Conservation (phyloP, 148 eudicot species). For the Vaccinium macrocarpon region DNA sequence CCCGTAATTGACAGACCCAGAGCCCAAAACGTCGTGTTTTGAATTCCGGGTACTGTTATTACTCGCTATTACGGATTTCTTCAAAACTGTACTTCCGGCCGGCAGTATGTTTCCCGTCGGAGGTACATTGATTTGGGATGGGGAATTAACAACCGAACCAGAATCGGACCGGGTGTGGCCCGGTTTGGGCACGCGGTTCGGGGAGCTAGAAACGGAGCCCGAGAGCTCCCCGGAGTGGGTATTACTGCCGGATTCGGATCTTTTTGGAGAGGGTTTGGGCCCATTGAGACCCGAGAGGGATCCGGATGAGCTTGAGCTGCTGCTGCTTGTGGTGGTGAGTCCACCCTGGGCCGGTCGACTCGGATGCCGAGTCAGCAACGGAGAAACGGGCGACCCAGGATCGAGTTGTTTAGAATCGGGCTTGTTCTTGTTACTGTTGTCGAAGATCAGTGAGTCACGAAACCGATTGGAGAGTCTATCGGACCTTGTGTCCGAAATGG, state of each 20-base stretch:
- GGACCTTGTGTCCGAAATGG: slow-evolving; percentile 31
- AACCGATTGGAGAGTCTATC: slow-evolving; percentile 45
- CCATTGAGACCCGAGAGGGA: slow-evolving; percentile 54
- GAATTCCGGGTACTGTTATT: slow-evolving; percentile 12
- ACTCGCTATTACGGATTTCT: slow-evolving; percentile 48
- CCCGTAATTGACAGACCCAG: slow-evolving; percentile 63
- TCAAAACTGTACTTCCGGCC: slow-evolving; percentile 49
- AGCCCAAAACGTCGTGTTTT: slow-evolving; percentile 57
- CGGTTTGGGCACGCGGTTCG: slow-evolving; percentile 23
- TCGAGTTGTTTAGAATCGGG: slow-evolving; percentile 58
- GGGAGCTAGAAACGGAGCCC: slow-evolving; percentile 41
- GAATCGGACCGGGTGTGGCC: slow-evolving; percentile 45
- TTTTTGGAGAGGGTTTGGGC: slow-evolving; percentile 27
- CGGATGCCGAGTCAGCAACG: slow-evolving; percentile 34
- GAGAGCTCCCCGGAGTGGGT: slow-evolving; percentile 66
- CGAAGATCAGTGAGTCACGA: slow-evolving; percentile 22
- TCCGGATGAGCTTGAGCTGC: slow-evolving; percentile 79
- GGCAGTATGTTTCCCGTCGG: slow-evolving; percentile 78
- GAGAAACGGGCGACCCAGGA: slow-evolving; percentile 68
- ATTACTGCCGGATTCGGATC: slow-evolving; percentile 25
- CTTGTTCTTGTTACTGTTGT: slow-evolving; percentile 28
- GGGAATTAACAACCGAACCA: slow-evolving; percentile 32
- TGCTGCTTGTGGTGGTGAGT: slow-evolving; percentile 34
- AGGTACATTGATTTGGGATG: slow-evolving; percentile 39
- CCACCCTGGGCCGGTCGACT: slow-evolving; percentile 21